phyloP scores from a whole-genome alignment of 495 filamentous ascomycete species.

The Aspergillus affinis region DNA sequence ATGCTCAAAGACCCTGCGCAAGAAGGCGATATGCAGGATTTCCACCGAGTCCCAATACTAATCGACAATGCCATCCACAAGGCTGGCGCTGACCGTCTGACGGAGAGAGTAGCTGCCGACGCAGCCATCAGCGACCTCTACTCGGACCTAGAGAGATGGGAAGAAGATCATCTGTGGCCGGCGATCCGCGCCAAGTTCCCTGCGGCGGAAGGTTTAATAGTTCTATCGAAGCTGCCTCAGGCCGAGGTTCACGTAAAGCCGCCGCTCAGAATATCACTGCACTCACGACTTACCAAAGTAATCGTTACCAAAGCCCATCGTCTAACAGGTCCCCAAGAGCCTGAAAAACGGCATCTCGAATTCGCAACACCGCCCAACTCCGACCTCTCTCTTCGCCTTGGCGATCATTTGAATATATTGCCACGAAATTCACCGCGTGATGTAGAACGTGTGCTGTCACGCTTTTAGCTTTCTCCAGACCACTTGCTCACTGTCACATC shows the following conservation, averaged over 20 bases:
- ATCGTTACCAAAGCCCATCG: constrained; percentile 52
- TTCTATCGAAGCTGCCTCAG: constrained; percentile 22
- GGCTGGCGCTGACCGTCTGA: constrained; percentile 54
- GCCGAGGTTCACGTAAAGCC: constrained; percentile 58
- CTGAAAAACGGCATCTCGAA: neutral
- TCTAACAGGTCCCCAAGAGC: constrained; percentile 43
- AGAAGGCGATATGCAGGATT: too few species aligned
- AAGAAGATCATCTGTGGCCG: constrained; percentile 64
- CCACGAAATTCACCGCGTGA: too few species aligned
- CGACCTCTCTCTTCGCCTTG: too few species aligned
- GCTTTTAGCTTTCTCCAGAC: too few species aligned
- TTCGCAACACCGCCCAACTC: too few species aligned
- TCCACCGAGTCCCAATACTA: constrained; percentile 67
- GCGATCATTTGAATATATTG: too few species aligned
- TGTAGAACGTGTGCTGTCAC: too few species aligned
- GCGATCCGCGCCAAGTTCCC: constrained; percentile 35
- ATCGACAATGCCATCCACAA: constrained; percentile 52
- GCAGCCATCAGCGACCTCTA: constrained; percentile 64
- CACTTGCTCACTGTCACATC: too few species aligned
- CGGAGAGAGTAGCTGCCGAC: constrained; percentile 57
- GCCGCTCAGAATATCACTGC: constrained; percentile 54
- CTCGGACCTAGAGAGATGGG: constrained; percentile 69
- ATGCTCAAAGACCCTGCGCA: too few species aligned
- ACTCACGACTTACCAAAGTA: constrained; percentile 64
- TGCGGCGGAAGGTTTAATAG: constrained; percentile 26